Base-by-base conservation (phyloP, 768 basidiomycete species). In the Kwoniella heveanensis region DNA sequence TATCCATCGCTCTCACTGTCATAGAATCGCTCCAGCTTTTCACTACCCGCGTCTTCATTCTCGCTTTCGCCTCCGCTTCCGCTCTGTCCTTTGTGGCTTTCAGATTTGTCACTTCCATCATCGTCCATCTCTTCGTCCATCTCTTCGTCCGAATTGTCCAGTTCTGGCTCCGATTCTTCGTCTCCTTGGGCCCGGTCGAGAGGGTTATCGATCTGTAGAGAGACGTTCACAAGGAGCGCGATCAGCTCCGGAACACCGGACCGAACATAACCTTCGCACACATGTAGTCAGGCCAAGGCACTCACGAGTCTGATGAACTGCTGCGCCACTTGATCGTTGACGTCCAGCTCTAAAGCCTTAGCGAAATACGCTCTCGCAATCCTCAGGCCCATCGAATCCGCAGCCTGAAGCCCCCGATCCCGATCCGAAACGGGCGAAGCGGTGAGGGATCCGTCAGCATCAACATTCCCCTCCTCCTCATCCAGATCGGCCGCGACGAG, bases 291-390 rank as follows among this genome's bases (percentile, higher is more conserved):
- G 36, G 19, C 5, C 5, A 32, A 12, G 39, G 6, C 15, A 73
- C 74, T 57, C 27, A 73, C 74, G 8, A 76, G n/a, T 17, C 58
- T 24, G 29, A 73, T 63, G 30, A 68, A 76, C 48, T 67, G 65
- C n/a, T 22, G 39, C 0, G 74, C 70, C 5, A 74, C 67, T 17
- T 59, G 39, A 60, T 73, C 68, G 8, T 29, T 24, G 51, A 24
- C 21, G 36, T 71, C 69, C 8, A 77, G 58, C 4, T 57, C 65
- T 44, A 68, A 25, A 8, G 76, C 73, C 51, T 73, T 68, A 30
- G 50, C 55, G 29, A 77, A 77, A 57, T 64, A 73, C 12, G 50
- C 64, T 57, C 68, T 69, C 1, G 76, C 76, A 10, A 62, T 59
- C 30, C 68, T 47, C n/a, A 73, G 7, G 24, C 70, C 36, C 17